phyloP scores from a whole-genome alignment of 2,329 filamentous ascomycete genomes.

The Phyllosticta citrichinensis region DNA sequence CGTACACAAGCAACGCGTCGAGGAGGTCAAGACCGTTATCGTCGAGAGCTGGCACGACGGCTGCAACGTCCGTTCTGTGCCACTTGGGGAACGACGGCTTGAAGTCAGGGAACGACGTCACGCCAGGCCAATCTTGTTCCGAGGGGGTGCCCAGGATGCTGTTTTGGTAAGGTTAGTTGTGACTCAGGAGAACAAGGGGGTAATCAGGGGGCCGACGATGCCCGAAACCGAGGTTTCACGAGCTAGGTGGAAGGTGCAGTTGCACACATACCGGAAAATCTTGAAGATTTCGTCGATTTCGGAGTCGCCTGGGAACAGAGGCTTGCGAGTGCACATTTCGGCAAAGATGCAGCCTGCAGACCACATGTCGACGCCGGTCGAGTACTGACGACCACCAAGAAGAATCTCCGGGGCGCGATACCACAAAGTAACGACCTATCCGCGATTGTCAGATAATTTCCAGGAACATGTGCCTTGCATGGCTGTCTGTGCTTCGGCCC shows the following conservation, averaged over 20 bases:
- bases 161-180: not conserved
- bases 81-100: conserved; percentile 89
- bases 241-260: not conserved
- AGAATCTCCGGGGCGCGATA: conserved; percentile 87
- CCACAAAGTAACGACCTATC: conserved; percentile 78
- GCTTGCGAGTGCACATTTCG: conserved; percentile 91
- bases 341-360: conserved; percentile 90
- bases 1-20: conserved; percentile 68
- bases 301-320: conserved; percentile 83
- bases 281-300: conserved; percentile 95
- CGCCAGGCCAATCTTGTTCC: conserved; percentile 76
- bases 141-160: conserved; percentile 67
- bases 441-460: conserved; percentile 3
- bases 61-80: conserved; percentile 56
- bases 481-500: not conserved
- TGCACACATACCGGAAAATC: conserved; percentile 65
- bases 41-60: conserved; percentile 64
- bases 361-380: conserved; percentile 94
- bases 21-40: conserved; percentile 59
- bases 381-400: conserved; percentile 83
- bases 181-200: conserved; percentile 29
- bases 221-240: not conserved
- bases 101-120: conserved; percentile 91
- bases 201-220: conserved; percentile 11
- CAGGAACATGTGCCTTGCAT: conserved; percentile 6